Conservation (phyloP, 2,329 filamentous ascomycete genomes). For the Fusarium burgessii region DNA sequence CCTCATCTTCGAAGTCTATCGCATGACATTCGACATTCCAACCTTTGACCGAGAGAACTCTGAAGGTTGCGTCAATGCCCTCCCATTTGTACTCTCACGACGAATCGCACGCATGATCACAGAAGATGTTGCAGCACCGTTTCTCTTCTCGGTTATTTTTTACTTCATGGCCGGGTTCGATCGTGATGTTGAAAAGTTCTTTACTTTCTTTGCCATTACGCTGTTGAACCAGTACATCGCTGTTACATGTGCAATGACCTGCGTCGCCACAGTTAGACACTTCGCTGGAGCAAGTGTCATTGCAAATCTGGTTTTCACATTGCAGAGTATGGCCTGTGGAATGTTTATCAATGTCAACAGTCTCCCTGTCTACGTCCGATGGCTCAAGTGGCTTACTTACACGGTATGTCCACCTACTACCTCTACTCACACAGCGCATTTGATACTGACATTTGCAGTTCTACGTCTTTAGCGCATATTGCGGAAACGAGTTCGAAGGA, state of each 20-base stretch:
- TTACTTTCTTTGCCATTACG: slow-evolving; percentile 77
- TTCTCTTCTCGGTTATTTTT: slow-evolving; percentile 76
- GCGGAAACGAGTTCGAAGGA: slow-evolving; percentile 77
- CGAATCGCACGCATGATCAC: slow-evolving; percentile 75
- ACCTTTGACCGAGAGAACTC: slow-evolving; percentile 81
- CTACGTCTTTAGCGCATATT: slow-evolving; percentile 78
- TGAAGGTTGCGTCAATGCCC: slow-evolving; percentile 77
- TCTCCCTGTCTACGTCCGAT: slow-evolving; percentile 82
- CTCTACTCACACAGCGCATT: neutral
- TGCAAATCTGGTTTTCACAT: slow-evolving; percentile 77
- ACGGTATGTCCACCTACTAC: slow-evolving; percentile 55
- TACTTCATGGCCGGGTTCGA: slow-evolving; percentile 86
- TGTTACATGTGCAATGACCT: slow-evolving; percentile 76
- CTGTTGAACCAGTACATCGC: slow-evolving; percentile 80
- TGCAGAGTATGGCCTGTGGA: slow-evolving; percentile 80
- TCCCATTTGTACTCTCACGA: slow-evolving; percentile 77
- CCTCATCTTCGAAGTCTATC: slow-evolving; percentile 80
- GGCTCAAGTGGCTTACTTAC: slow-evolving; percentile 77
- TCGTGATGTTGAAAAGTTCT: slow-evolving; percentile 71
- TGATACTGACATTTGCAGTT: slow-evolving; percentile 58
- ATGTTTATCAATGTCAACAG: slow-evolving; percentile 81
- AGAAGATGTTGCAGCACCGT: slow-evolving; percentile 79
- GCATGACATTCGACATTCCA: slow-evolving; percentile 79
- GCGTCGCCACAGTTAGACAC: slow-evolving; percentile 72
- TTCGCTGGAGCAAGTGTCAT: slow-evolving; percentile 79